phyloP scores from a whole-genome alignment of 2,329 filamentous ascomycete genomes.

The Alternaria sp. region DNA sequence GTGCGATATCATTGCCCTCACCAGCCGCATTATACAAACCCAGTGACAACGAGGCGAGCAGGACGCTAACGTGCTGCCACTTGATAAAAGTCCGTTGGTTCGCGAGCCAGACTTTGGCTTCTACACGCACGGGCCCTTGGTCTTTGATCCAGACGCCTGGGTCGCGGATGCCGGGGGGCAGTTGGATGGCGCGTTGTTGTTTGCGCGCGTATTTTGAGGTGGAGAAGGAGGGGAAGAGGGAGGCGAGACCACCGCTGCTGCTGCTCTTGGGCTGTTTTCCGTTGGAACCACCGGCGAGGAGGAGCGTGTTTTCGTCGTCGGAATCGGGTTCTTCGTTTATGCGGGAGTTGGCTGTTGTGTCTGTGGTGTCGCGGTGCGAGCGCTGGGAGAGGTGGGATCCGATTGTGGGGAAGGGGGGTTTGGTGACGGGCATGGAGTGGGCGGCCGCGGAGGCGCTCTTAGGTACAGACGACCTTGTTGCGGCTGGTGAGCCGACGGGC shows the following conservation, averaged over 20 bases:
- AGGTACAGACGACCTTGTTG: slow-evolving; percentile 31
- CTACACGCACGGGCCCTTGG: slow-evolving; percentile 85
- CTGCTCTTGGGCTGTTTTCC: slow-evolving; percentile 57
- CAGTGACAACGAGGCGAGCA: slow-evolving; percentile 83
- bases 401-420: slow-evolving; percentile 19
- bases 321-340: slow-evolving; percentile 56
- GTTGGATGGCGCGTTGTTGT: slow-evolving; percentile 57
- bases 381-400: slow-evolving; percentile 23
- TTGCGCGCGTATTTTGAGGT: slow-evolving; percentile 70
- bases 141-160: slow-evolving; percentile 94
- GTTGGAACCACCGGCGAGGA: slow-evolving; percentile 33
- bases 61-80: slow-evolving; percentile 93
- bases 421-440: slow-evolving; percentile 27
- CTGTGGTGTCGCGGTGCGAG: neutral
- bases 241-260: slow-evolving; percentile 61
- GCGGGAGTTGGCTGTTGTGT: slow-evolving; percentile 38
- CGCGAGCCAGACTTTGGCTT: slow-evolving; percentile 98
- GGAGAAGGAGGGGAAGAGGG: slow-evolving; percentile 82
- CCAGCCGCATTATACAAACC: slow-evolving; percentile 89
- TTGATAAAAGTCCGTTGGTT: slow-evolving; percentile 99
- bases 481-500: slow-evolving; percentile 67
- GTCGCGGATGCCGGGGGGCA: slow-evolving; percentile 88
- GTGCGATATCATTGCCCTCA: slow-evolving; percentile 73
- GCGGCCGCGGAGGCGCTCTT: slow-evolving; percentile 28
- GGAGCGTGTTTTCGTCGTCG: slow-evolving; percentile 49